Evolutionary conservation across 2,329 filamentous ascomycete species (phyloP).

Genomic region (Penicillium polonicum): DNA sequence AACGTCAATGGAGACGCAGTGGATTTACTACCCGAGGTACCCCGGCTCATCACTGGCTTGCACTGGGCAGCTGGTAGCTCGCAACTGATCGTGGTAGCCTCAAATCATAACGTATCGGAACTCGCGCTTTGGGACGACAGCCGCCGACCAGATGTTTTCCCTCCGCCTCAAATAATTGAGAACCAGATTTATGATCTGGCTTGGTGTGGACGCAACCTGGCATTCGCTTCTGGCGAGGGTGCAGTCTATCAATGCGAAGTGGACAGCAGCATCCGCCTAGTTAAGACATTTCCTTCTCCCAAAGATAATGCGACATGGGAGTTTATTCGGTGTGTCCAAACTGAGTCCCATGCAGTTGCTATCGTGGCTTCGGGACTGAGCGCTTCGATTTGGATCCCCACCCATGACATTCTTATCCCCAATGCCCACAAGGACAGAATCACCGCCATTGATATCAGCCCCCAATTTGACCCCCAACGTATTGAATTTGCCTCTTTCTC

Average conservation of each 20-base stretch:
- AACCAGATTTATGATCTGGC: slow-evolving; percentile 44
- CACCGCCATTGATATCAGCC: slow-evolving; percentile 45
- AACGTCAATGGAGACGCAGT: slow-evolving; percentile 44
- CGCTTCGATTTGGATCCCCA: slow-evolving; percentile 47
- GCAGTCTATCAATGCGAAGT: slow-evolving; percentile 43
- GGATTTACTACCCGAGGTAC: slow-evolving; percentile 47
- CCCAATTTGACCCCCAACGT: slow-evolving; percentile 31
- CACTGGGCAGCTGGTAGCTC: slow-evolving; percentile 43
- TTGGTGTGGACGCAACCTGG: slow-evolving; percentile 40
- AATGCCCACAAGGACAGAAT: slow-evolving; percentile 45
- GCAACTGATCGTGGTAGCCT: slow-evolving; percentile 46
- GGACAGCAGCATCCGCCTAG: slow-evolving; percentile 39
- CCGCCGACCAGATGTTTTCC: slow-evolving; percentile 38
- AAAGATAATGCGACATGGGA: slow-evolving; percentile 40
- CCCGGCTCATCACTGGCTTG: slow-evolving; percentile 45
- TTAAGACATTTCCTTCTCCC: slow-evolving; percentile 35
- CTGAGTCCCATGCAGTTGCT: slow-evolving; percentile 32
- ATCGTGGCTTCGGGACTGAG: slow-evolving; percentile 42
- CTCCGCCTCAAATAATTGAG: slow-evolving; percentile 37
- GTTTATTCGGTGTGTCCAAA: slow-evolving; percentile 39
- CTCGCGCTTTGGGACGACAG: slow-evolving; percentile 47
- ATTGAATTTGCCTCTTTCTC: slow-evolving; percentile 47
- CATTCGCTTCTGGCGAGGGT: slow-evolving; percentile 44
- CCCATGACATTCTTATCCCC: slow-evolving; percentile 41
- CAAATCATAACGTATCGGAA: slow-evolving; percentile 42